These are phyloP conservation scores for Bidens hawaiensis DNA, from an alignment of 140 eudicot genomes.

Conservation along the genomic window DNA sequence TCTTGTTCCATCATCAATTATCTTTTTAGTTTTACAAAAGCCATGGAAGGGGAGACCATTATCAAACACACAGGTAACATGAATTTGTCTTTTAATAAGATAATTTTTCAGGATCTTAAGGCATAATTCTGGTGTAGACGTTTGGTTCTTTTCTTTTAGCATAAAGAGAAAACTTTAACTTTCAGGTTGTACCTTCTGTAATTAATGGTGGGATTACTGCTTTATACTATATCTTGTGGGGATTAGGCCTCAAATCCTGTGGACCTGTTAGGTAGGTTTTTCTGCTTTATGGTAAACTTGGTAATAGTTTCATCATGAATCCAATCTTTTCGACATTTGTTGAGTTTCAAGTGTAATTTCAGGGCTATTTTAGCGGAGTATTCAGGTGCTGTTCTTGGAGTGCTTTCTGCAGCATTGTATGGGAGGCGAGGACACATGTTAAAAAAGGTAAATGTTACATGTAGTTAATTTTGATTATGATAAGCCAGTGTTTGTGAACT, in stretches of 20 bases:
- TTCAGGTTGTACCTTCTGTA: constrained; percentile 80
- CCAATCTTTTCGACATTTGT: not conserved
- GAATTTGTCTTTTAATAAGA: not conserved
- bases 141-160: not conserved
- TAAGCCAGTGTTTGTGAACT: not conserved
- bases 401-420: constrained; percentile 74
- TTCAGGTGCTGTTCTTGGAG: constrained; percentile 98
- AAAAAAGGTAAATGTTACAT: constrained; percentile 55
- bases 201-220: constrained; percentile 94
- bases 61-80: constrained; percentile 68
- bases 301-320: not conserved
- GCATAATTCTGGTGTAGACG: constrained; percentile 5
- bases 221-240: constrained; percentile 90
- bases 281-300: constrained; percentile 2
- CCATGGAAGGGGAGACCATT: constrained; percentile 96
- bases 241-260: constrained; percentile 88
- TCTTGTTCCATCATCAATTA: constrained; percentile 66
- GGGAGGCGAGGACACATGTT: constrained; percentile 74
- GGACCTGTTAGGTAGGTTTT: constrained; percentile 82
- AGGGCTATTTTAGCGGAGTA: constrained; percentile 88
- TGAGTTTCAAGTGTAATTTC: constrained; percentile 19
- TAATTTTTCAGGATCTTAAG: not conserved
- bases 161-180: not conserved
- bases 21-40: constrained; percentile 70
- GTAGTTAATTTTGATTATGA: not conserved